Base-by-base conservation (phyloP, 73 alveolate genomes). In the Effrenium voratum region DNA sequence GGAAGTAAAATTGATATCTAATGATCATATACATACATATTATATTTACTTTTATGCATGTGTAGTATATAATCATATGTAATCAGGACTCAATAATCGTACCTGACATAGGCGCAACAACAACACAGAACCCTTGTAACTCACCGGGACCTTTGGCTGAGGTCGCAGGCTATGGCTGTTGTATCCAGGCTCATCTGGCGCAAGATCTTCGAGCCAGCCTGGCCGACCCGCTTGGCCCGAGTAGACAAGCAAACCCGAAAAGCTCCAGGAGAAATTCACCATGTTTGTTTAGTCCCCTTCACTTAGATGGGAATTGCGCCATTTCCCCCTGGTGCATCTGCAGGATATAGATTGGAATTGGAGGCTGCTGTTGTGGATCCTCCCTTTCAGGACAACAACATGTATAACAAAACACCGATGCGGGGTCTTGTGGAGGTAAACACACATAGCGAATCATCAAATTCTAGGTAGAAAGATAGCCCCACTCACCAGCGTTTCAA, bases 141-240 rank as follows among this genome's bases (percentile, higher is more conserved):
- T 22, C 75, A 8, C 5, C 36, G 75, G 38, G 3, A 3, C 12
- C 3, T 22, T 60, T 5, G n/a, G 75, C 63, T 52, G 19, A 19
- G 26, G 8, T 8, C 8, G 22, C 59, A 5, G 45, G 82, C 94
- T 86, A 82, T 86, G 94, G 60, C 76, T 70, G n/a, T 86, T 86
- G 81, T 86, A 86, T 60, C 82, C 82, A 6, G 26, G 47, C 57
- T 40, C 66, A 2, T 19, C 46, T 32, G 94, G 94, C 34, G 36
- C 82, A n/a, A 59, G 43, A 36, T 86, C 94, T 40, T 86, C 94
- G 43, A 86, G 36, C 94, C 94, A 86, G 28, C 94, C 94, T 86
- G 82, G 30, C 73, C 13, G 75, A 4, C 75, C 34, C 12, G 75
- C 15, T 4, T 30, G 26, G 63, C 63, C 4, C 15, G 47, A 32